Conservation (phyloP, 2,329 filamentous ascomycete genomes). For the Sporothrix inflata region DNA sequence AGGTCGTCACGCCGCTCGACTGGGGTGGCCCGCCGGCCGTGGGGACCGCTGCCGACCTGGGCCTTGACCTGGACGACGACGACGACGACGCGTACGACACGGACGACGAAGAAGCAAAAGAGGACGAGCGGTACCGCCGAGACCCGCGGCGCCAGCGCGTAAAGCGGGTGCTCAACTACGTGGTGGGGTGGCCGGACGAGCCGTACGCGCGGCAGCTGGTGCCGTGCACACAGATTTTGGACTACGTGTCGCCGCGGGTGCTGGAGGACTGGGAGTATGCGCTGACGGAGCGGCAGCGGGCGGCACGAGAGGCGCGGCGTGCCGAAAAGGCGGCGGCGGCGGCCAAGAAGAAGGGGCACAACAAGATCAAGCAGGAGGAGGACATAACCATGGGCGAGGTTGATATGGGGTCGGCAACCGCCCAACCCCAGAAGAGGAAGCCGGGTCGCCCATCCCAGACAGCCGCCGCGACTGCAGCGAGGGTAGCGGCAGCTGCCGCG, state of each 20-base stretch:
- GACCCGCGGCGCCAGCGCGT: conserved; percentile 38
- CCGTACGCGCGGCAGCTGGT: conserved; percentile 52
- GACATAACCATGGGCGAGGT: neutral
- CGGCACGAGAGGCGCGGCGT: neutral
- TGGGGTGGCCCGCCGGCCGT: conserved; percentile 1
- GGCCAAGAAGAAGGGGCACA: conserved; percentile 1
- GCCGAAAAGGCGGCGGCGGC: neutral
- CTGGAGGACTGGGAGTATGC: conserved; percentile 62
- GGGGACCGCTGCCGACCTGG: neutral
- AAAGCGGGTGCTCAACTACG: conserved; percentile 53
- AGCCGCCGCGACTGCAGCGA: neutral
- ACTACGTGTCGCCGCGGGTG: conserved; percentile 61
- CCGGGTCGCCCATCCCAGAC: neutral
- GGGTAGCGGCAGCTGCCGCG: neutral
- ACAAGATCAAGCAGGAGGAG: neutral
- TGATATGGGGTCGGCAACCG: neutral
- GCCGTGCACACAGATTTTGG: conserved; percentile 52
- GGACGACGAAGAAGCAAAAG: conserved; percentile 15
- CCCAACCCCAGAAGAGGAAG: neutral
- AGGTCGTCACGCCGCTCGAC: conserved; percentile 51
- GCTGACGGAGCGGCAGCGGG: conserved; percentile 48
- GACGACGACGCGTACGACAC: conserved; percentile 19
- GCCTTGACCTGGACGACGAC: neutral
- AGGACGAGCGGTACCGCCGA: conserved; percentile 15
- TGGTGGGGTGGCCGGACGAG: conserved; percentile 58